These are phyloP conservation scores for Sinapis alba DNA, from an alignment of 441 rosid species.

Conservation along the genomic window DNA sequence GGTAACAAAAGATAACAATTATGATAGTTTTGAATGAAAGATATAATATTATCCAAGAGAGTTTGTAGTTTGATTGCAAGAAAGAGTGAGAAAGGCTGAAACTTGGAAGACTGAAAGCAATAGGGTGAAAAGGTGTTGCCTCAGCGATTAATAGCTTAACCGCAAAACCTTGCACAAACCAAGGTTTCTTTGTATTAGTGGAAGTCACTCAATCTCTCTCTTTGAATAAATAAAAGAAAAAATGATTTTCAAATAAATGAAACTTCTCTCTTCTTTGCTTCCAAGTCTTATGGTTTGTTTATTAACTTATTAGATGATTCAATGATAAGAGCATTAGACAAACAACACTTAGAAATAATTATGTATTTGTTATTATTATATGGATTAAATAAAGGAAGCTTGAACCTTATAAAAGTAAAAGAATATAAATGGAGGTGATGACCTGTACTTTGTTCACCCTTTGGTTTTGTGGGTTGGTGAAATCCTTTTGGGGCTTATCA, in stretches of 20 bases:
- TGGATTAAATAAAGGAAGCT: slow-evolving; percentile 4
- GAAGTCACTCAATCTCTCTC: slow-evolving; percentile 55
- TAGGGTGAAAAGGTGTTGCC: slow-evolving; percentile 34
- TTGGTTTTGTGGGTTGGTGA: slow-evolving; percentile 38
- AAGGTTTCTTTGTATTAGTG: slow-evolving; percentile 44
- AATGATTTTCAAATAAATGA: neutral
- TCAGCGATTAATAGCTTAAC: slow-evolving; percentile 61
- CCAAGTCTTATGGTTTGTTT: slow-evolving; percentile 37
- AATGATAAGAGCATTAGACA: slow-evolving; percentile 18
- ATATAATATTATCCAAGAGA: slow-evolving; percentile 8
- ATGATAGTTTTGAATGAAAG: neutral
- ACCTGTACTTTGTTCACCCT: slow-evolving; percentile 35
- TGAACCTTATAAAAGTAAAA: slow-evolving; percentile 11
- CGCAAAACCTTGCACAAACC: slow-evolving; percentile 66
- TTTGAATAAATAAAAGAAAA: slow-evolving; percentile 21
- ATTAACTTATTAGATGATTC: slow-evolving; percentile 16
- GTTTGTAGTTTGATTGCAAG: slow-evolving; percentile 11
- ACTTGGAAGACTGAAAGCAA: slow-evolving; percentile 26
- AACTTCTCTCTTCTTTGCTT: slow-evolving; percentile 38
- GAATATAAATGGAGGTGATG: slow-evolving; percentile 28
- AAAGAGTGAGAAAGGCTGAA: slow-evolving; percentile 26
- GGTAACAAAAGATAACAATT: slow-evolving; percentile 24
- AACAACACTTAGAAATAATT: slow-evolving; percentile 1
- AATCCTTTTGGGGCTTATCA: slow-evolving; percentile 25
- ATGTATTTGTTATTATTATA: neutral